Evolutionary conservation across 768 basidiomycete species (phyloP).

Genomic region (Pholiota conissans): DNA sequence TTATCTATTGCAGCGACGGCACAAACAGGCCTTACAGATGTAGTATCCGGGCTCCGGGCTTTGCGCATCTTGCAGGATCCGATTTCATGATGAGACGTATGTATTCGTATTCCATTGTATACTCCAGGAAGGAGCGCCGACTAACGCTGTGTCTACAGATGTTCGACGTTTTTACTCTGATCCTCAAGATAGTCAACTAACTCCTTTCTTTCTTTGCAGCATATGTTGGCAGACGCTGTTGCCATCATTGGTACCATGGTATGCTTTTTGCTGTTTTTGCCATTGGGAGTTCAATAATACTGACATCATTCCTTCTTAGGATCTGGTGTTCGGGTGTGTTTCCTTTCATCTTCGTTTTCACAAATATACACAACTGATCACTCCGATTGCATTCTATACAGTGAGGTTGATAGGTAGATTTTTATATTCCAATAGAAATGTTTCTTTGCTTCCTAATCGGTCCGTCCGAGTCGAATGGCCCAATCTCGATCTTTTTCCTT

Average conservation of each 20-base stretch:
- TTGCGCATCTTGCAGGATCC: conserved; percentile 91
- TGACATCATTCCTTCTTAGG: conserved; percentile 34
- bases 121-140: conserved; percentile 5
- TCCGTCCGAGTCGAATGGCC: background rate
- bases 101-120: conserved; percentile 38
- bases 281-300: background rate
- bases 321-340: conserved; percentile 93
- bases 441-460: background rate
- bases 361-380: conserved; percentile 1
- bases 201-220: conserved; percentile 39
- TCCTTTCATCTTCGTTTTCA: conserved; percentile 1
- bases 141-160: conserved; percentile 32
- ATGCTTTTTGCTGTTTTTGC: conserved; percentile 25
- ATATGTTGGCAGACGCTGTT: conserved; percentile 93
- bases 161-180: conserved; percentile 29
- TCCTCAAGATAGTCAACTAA: conserved; percentile 19
- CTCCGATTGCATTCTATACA: conserved; percentile 17
- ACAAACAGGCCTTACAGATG: conserved; percentile 95
- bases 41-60: conserved; percentile 96
- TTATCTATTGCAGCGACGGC: conserved; percentile 65
- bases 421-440: conserved; percentile 16
- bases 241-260: conserved; percentile 98
- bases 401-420: conserved; percentile 40
- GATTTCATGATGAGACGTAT: conserved; percentile 98
- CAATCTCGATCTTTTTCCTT: background rate